A percentile compares a stretch with the other conserved stretches of the same genome.
phyloP scores from a whole-genome alignment of 805 yeast genomes.

The Clavispora fructus region DNA sequence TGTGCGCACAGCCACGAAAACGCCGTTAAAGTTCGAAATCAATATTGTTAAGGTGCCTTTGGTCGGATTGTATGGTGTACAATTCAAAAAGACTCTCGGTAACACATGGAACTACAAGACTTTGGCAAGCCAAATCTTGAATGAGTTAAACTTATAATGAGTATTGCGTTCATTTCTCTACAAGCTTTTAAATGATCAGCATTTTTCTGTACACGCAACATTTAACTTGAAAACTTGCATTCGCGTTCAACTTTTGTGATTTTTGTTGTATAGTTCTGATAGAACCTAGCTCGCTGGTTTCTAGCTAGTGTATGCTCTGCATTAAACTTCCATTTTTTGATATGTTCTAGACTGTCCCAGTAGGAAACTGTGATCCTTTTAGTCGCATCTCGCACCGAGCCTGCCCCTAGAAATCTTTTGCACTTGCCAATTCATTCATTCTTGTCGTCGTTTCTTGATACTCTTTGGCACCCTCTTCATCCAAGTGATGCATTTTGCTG shows the following conservation, averaged over 20 bases:
- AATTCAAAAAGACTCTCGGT: conserved; percentile 88
- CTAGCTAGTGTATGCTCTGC: conserved; percentile 14
- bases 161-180: neutral
- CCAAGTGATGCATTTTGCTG: conserved; percentile 1
- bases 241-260: conserved; percentile 13
- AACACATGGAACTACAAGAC: conserved; percentile 94
- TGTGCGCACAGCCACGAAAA: conserved; percentile 14
- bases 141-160: conserved; percentile 54
- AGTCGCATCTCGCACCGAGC: conserved; percentile 9
- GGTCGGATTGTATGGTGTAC: conserved; percentile 87
- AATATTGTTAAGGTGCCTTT: conserved; percentile 89
- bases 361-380: conserved; percentile 14
- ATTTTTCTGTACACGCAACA: neutral
- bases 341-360: conserved; percentile 11
- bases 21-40: conserved; percentile 82
- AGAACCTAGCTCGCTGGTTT: conserved; percentile 7
- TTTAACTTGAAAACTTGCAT: conserved; percentile 2
- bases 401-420: conserved; percentile 14
- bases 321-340: conserved; percentile 12
- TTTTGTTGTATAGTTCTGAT: conserved; percentile 6
- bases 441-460: conserved; percentile 5
- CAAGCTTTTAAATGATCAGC: neutral
- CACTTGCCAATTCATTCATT: conserved; percentile 10
- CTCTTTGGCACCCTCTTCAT: neutral
- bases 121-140: conserved; percentile 77